Conservation (phyloP, 176 grass and related monocot species). For the Puya raimondii region DNA sequence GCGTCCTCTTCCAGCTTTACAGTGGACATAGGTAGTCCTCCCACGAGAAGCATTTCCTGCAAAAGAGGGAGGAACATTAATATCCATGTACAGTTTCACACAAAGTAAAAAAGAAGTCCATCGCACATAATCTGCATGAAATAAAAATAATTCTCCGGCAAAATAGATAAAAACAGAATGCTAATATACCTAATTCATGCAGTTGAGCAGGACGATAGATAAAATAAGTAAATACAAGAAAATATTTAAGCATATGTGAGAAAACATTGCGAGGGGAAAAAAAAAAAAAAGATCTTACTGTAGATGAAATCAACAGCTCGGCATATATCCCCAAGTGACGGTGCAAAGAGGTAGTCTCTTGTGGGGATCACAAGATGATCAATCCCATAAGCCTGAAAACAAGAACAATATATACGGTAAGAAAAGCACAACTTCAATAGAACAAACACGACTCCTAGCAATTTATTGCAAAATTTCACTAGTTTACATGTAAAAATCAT, state of each 20-base stretch:
- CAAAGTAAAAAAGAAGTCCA: not conserved
- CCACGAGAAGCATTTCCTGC: conserved; percentile 57
- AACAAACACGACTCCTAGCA: not conserved
- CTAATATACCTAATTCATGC: not conserved
- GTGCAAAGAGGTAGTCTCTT: conserved; percentile 90
- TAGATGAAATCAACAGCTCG: conserved; percentile 89
- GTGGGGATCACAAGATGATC: conserved; percentile 91
- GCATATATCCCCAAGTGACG: conserved; percentile 61
- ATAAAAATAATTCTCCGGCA: not conserved
- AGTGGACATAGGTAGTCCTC: conserved; percentile 82
- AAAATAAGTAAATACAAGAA: not conserved
- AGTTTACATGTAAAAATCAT: not conserved
- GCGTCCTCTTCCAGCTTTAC: conserved; percentile 97
- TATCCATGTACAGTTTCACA: not conserved
- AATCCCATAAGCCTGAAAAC: conserved; percentile 56
- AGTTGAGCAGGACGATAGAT: not conserved
- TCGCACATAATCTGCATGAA: not conserved
- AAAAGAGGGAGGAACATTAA: conserved; percentile 5
- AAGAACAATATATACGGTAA: conserved; percentile 9
- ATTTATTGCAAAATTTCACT: not conserved
- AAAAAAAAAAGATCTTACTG: conserved; percentile 39
- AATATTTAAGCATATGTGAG: not conserved
- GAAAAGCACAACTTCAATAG: not conserved
- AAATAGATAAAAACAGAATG: not conserved
- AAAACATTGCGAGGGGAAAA: not conserved